Evolutionary conservation across 73 alveolate genomes (phyloP), one percentile per base, ranked within the genome.

Genomic region (Paramecium bursaria): DNA sequence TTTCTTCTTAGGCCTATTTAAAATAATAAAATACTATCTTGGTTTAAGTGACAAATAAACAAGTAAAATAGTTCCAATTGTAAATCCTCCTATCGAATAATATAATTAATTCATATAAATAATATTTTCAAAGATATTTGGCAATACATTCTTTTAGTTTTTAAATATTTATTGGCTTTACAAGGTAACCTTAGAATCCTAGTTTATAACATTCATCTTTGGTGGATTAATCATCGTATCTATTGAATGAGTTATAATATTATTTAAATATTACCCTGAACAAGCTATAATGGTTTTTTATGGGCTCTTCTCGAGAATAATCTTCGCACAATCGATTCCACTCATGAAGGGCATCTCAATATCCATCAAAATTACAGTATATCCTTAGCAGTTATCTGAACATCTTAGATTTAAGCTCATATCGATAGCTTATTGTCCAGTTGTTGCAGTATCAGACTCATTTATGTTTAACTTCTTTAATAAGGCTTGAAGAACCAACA

Each of bases 271-370:
- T 13, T 57, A 57, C 76, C 76, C 76, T 23, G 76, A 23, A 10
- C 27, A 13, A 13, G 33, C 17, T 57, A 57, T 30, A 30, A 57
- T 57, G 27, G 2, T 57, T 11, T 23, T 23, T 23, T 9, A 27
- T 2, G 14, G 13, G 7, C 33, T 27, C 33, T 57, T 57, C 15
- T 48, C 76, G 17, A 57, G 33, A 3, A 57, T 57, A 30, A 57
- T 57, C 9, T 30, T 57, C 14, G 76, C 27, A 10, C 74, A 60
- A 47, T 73, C 86, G 11, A 46, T 10, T 30, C 86, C 86, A 73
- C 39, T 49, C 6, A 73, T 29, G 6, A 60, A 60, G 0, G 86
- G 86, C 86, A 73, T 73, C 46, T 73, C 74, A 27, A 46, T 25
- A 73, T 73, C 86, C 86, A 73, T 73, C 25, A 73, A 47, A 29